A percentile compares a stretch with the other conserved stretches of the same genome.
These are phyloP conservation scores for Viridothelium virens DNA, from an alignment of 495 filamentous ascomycete species.

Conservation along the genomic window DNA sequence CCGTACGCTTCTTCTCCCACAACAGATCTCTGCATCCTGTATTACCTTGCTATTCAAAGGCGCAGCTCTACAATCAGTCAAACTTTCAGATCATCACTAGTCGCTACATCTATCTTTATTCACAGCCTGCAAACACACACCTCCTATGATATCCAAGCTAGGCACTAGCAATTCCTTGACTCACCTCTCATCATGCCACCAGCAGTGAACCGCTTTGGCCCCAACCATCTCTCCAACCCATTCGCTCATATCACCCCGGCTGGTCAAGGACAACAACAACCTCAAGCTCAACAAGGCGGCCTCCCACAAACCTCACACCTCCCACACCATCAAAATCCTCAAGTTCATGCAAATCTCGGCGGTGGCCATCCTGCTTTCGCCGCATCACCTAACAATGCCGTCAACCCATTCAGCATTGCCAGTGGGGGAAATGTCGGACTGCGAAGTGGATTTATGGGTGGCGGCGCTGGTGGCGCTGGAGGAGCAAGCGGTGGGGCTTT, in stretches of 20 bases:
- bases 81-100: not conserved
- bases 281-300: not conserved
- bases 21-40: not conserved
- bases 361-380: slow-evolving; percentile 53
- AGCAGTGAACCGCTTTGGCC: slow-evolving; percentile 48
- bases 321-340: slow-evolving; percentile 38
- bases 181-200: slow-evolving; percentile 41
- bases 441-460: not conserved
- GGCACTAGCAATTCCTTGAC: not conserved
- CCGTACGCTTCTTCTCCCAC: not conserved
- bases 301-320: slow-evolving; percentile 44
- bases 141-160: not conserved
- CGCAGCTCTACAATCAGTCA: not conserved
- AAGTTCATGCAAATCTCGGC: slow-evolving; percentile 43
- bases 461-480: not conserved
- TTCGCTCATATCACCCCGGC: slow-evolving; percentile 41
- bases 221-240: slow-evolving; percentile 44
- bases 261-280: not conserved
- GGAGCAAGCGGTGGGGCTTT: slow-evolving; percentile 38
- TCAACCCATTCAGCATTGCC: not conserved
- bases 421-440: slow-evolving; percentile 1
- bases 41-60: not conserved
- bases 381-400: slow-evolving; percentile 10
- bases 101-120: not conserved
- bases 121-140: not conserved